Evolutionary conservation across 441 rosid genomes (phyloP), one percentile per base, ranked within the genome.

Genomic region (Gossypium davidsonii): DNA sequence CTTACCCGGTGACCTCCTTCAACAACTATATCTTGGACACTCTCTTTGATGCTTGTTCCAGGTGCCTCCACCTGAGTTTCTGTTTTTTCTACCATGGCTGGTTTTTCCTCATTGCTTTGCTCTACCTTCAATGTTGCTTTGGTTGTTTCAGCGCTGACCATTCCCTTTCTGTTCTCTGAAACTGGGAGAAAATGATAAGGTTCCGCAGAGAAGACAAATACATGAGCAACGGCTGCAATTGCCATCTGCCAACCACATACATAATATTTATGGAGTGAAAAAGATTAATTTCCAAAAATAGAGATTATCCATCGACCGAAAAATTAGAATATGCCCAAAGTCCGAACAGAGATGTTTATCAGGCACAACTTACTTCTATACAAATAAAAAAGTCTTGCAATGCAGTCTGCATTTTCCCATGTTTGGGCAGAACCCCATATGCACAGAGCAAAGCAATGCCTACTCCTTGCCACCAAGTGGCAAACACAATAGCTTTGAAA

Each of bases 391-490:
- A 92, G 74, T 92, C 96, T 66, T 92, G 97, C 82, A 92, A 75
- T 0, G 83, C 97, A 6, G 83, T 83, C 26, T 78, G 82, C 34
- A 91, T 71, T 64, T 82, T 84, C 66, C 82, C 90, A 75, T 81
- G 81, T 42, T 83, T 83, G 0, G 97, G 92, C 72, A 94, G 88
- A 74, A 91, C 85, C 18, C 83, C 79, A 42, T 83, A 77, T 28
- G 86, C 74, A 61, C 91, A 86, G 18, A 92, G 82, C 64, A 92
- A 60, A 0, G 96, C 87, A 37, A 92, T 91, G 8, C 89, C 96
- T 10, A 91, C 84, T 10, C 96, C 97, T 82, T 94, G 98, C 98
- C 98, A 94, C 99, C 97, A 94, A 66, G 97, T 91, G 37, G 96
- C 96, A 63, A 94, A 92, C 37, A 91, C 97, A 34, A 94, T 89